phyloP scores from a whole-genome alignment of 2,329 filamentous ascomycete species.

The Aureobasidium uvarum region DNA sequence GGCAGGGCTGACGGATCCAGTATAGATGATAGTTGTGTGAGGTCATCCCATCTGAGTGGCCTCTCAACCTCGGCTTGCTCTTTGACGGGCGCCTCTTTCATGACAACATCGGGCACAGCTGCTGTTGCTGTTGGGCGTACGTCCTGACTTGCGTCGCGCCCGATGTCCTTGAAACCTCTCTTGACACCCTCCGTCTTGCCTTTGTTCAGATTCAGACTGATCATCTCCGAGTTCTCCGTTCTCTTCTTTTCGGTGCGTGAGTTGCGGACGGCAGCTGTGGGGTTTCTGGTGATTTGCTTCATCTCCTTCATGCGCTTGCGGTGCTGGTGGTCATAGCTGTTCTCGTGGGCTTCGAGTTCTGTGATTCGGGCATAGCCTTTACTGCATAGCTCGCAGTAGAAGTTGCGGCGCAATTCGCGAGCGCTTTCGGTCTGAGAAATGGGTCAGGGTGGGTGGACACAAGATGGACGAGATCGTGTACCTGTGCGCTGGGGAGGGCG shows the following conservation, averaged over 20 bases:
- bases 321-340: conserved; percentile 93
- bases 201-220: conserved; percentile 27
- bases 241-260: conserved; percentile 58
- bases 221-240: conserved; percentile 28
- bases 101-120: neutral
- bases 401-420: conserved; percentile 24
- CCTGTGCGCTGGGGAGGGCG: conserved; percentile 23
- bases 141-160: neutral
- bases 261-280: conserved; percentile 62
- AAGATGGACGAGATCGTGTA: neutral
- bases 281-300: conserved; percentile 77
- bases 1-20: conserved; percentile 18
- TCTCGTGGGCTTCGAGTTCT: conserved; percentile 92
- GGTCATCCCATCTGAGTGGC: conserved; percentile 28
- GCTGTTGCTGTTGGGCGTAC: neutral
- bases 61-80: conserved; percentile 10
- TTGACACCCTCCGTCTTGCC: neutral
- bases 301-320: conserved; percentile 85
- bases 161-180: conserved; percentile 28
- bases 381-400: conserved; percentile 67
- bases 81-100: conserved; percentile 7
- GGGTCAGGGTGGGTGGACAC: neutral
- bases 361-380: conserved; percentile 96
- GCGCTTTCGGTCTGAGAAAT: conserved; percentile 13
- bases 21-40: conserved; percentile 20